Evolutionary conservation across 192 early-diverging fungal species (phyloP), one percentile per base, ranked within the genome.

Genomic region (Gigaspora rosea): DNA sequence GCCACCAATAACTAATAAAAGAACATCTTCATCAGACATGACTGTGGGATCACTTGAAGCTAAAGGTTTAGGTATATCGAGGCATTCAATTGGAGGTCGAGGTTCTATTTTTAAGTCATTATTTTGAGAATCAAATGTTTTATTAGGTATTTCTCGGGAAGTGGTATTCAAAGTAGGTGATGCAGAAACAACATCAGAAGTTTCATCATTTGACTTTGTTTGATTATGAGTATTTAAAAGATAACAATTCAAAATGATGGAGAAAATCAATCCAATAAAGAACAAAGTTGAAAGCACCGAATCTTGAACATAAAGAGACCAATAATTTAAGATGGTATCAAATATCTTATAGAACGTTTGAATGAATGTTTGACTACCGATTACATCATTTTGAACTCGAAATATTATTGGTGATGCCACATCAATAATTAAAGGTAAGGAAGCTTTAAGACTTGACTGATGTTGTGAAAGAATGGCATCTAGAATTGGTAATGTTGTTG

Each of bases 21-120:
- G 72, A 35, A 97, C 77, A 75, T 97, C 94, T 56, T 93, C 92
- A 80, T 97, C 92, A 63, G 73, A 82, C 8, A 96, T 85, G 20
- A 67, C 65, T 22, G 75, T 41, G 0, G 89, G 75, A 46, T 82
- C 86, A 33, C 78, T 83, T n/a, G 82, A 73, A 36, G 0, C 4
- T 11, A 16, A 18, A 4, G 83, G 78, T 69, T 84, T 82, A 35
- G 86, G 57, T 49, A 90, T 78, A 9, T 76, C 59, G 56, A 85
- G 4, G 59, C 85, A 87, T 56, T 82, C 81, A 7, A 87, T 85
- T 8, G 84, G 18, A 36, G 88, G 76, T 4, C 85, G 85, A 49
- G 84, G 27, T 27, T 27, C 62, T 20, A n/a, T 9, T 48, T 65
- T 46, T 18, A 20, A 12, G 41, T 2, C 54, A 18, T 56, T 16